These are phyloP conservation scores for Mytilinidion resinicola DNA, from an alignment of 495 filamentous ascomycete genomes.

Conservation along the genomic window DNA sequence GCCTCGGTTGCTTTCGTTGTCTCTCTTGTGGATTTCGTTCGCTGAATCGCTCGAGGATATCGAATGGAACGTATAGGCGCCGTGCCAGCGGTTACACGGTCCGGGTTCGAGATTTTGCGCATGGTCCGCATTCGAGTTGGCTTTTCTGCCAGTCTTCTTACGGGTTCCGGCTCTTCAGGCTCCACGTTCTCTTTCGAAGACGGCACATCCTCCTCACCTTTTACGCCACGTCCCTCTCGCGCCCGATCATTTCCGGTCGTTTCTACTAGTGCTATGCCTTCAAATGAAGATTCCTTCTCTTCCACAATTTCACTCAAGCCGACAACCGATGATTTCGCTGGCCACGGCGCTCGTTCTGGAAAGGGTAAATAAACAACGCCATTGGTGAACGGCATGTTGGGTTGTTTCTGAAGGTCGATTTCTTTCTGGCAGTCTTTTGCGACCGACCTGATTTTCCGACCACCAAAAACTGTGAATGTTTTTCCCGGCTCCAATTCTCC, in stretches of 20 bases:
- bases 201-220: constrained; percentile 2
- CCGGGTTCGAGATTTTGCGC: constrained; percentile 25
- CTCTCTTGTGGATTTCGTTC: constrained; percentile 14
- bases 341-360: constrained; percentile 25
- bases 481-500: constrained; percentile 37
- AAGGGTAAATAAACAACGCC: constrained; percentile 35
- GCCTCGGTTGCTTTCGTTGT: constrained; percentile 7
- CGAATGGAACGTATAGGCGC: constrained; percentile 15
- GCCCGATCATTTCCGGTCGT: constrained; percentile 28
- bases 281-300: constrained; percentile 31
- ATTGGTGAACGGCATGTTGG: constrained; percentile 36
- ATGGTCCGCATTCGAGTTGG: constrained; percentile 24
- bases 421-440: constrained; percentile 37
- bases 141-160: constrained; percentile 13
- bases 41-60: constrained; percentile 10
- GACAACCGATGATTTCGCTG: constrained; percentile 5
- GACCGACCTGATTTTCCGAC: constrained; percentile 33
- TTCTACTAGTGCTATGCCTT: constrained; percentile 26
- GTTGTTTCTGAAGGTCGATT: constrained; percentile 32
- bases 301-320: constrained; percentile 30
- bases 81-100: constrained; percentile 19
- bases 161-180: constrained; percentile 18
- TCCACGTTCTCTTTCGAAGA: constrained; percentile 26
- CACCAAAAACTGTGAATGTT: constrained; percentile 32
- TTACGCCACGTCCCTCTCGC: constrained; percentile 8